Conservation (phyloP, 2,329 filamentous ascomycete genomes). For the Metarhizium humberi region DNA sequence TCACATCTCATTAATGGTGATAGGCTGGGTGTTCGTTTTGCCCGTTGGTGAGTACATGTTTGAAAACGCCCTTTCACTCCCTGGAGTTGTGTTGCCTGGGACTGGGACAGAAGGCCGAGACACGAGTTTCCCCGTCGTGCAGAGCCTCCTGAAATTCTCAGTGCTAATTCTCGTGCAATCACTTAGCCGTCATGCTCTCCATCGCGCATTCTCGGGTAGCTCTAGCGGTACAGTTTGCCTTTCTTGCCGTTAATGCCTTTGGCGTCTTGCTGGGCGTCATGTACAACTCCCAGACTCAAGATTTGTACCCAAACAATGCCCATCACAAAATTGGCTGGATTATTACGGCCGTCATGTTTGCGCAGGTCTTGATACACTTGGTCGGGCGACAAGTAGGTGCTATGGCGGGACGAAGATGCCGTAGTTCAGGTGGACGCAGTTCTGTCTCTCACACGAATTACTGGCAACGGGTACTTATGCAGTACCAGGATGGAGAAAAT, state of each 20-base stretch:
- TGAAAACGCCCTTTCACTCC: neutral
- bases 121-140: neutral
- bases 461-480: neutral
- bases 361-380: conserved; percentile 61
- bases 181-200: conserved; percentile 73
- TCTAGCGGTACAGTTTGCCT: conserved; percentile 58
- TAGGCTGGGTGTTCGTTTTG: conserved; percentile 64
- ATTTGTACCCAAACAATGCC: conserved; percentile 79
- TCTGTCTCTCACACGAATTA: conserved; percentile 41
- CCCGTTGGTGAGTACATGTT: conserved; percentile 54
- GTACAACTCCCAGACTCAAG: conserved; percentile 74
- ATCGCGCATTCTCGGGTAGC: conserved; percentile 69
- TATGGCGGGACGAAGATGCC: neutral
- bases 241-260: conserved; percentile 52
- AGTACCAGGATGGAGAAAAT: conserved; percentile 35
- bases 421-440: conserved; percentile 38
- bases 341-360: conserved; percentile 60
- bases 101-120: neutral
- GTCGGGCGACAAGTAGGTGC: conserved; percentile 46
- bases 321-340: conserved; percentile 87
- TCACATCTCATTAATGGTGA: conserved; percentile 61
- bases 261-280: conserved; percentile 57
- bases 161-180: conserved; percentile 1
- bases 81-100: too few relatives aligned
- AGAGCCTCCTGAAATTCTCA: neutral